Base-by-base conservation (phyloP, 352 stramenopile genomes). In the Globisporangium irregulare region DNA sequence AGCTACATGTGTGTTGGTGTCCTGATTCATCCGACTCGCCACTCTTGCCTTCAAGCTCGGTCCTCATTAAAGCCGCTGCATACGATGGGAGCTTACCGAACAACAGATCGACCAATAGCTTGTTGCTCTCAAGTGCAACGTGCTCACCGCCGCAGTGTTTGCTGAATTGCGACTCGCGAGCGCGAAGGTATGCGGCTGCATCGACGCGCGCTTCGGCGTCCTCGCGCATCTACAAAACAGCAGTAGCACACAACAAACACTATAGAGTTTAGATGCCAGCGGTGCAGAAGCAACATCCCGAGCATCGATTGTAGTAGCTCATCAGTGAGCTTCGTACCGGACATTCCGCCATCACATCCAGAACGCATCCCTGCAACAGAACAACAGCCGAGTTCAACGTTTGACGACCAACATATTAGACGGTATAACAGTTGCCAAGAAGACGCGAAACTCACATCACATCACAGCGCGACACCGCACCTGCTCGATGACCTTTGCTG, bases 301-400 rank as follows among this genome's bases (percentile, higher is more conserved):
- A n/a, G 1, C 18, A 2, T 1, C 15, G 3, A 24, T 2, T 24
- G 18, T 24, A 51, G 43, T 51, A n/a, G 5, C 15, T 12, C 1
- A 10, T 22, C n/a, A 20, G 6, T 12, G 8, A 12, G 9, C 46
- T 18, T 10, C 73, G 27, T 56, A 90, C 80, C 41, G 80, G 82
- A 73, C 64, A 84, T 4, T 84, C 67, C n/a, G 79, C 76, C 71
- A 91, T 78, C 22, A 81, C 62, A 43, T 91, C 82, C 22, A 91
- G 32, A n/a, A 91, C 80, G 51, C 82, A 91, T 34, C 82, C 82
- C 71, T 80, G 22, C 2, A 22, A 22, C 15, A 48, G 15, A 20
- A 22, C 43, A 58, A 59, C 15, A 43, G 18, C 7, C 29, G 32
- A 27, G n/a, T 29, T 36, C 24, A 36, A 22, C 3, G 34, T 36